Percentiles rank a stretch among this genome's conserved stretches.
phyloP scores from a whole-genome alignment of 1,139 yeast species.

The Hyphopichia fennica region DNA sequence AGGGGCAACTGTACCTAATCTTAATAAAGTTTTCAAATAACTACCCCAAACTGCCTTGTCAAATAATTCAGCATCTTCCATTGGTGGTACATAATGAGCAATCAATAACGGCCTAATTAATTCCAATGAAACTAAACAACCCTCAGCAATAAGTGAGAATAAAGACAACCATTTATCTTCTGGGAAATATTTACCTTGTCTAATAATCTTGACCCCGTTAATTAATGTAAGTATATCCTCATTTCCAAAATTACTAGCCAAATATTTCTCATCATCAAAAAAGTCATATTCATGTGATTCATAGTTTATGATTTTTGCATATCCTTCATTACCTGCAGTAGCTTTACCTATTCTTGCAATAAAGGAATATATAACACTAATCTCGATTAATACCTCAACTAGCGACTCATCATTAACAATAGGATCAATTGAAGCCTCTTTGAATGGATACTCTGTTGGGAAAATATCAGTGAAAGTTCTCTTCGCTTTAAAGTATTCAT shows the following conservation, averaged over 20 bases:
- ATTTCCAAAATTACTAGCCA: slow-evolving; percentile 33
- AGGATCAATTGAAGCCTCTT: slow-evolving; percentile 69
- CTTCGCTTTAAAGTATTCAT: slow-evolving; percentile 55
- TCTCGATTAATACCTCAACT: slow-evolving; percentile 73
- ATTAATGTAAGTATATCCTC: slow-evolving; percentile 48
- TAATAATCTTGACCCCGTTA: slow-evolving; percentile 57
- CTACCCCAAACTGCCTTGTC: slow-evolving; percentile 66
- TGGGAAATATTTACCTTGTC: slow-evolving; percentile 64
- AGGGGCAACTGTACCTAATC: slow-evolving; percentile 54
- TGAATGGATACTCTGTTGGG: slow-evolving; percentile 68
- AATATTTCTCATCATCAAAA: slow-evolving; percentile 32
- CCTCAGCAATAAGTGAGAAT: slow-evolving; percentile 60
- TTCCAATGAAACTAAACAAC: slow-evolving; percentile 58
- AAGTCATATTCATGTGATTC: slow-evolving; percentile 28
- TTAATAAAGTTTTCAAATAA: slow-evolving; percentile 58
- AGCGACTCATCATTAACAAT: slow-evolving; percentile 68
- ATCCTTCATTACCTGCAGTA: slow-evolving; percentile 50
- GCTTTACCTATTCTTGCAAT: slow-evolving; percentile 53
- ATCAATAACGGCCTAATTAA: slow-evolving; percentile 57
- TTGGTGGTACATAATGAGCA: slow-evolving; percentile 53
- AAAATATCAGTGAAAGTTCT: slow-evolving; percentile 67
- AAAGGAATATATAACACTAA: slow-evolving; percentile 59
- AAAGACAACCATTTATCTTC: slow-evolving; percentile 69
- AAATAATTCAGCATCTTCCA: slow-evolving; percentile 47
- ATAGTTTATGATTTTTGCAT: slow-evolving; percentile 24